Conservation (phyloP, 305 asterid species). For the Fraxinus angustifolia region DNA sequence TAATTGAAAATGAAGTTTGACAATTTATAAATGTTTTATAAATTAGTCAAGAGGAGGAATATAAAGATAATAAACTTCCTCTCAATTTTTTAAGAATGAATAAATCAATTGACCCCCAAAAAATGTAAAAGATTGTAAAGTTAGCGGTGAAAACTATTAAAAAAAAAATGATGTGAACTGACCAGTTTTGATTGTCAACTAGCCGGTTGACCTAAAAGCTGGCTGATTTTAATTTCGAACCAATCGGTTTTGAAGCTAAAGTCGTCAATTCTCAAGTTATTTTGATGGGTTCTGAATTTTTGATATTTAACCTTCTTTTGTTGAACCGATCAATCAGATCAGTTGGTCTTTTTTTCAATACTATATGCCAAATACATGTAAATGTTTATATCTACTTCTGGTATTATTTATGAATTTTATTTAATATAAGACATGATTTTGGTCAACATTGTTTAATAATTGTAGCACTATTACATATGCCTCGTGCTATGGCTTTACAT, state of each 20-base stretch:
- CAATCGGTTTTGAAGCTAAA: neutral
- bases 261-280: neutral
- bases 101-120: neutral
- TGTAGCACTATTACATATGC: conserved; percentile 18
- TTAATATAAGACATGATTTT: neutral
- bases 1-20: neutral
- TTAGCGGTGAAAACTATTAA: neutral
- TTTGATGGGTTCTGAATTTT: neutral
- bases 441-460: conserved; percentile 10
- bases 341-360: neutral
- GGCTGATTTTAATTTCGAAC: neutral
- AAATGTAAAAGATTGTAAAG: no score
- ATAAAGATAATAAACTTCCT: no score
- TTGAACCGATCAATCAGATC: neutral
- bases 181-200: neutral
- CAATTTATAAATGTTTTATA: neutral
- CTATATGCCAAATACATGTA: neutral
- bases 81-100: neutral
- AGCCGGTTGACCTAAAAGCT: neutral
- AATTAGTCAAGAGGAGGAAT: no score
- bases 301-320: neutral
- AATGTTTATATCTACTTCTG: neutral
- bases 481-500: conserved; percentile 33
- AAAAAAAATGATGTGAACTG: neutral
- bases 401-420: neutral